Evolutionary conservation across 2,329 filamentous ascomycete genomes (phyloP).

Genomic region (Didymella glomerata): DNA sequence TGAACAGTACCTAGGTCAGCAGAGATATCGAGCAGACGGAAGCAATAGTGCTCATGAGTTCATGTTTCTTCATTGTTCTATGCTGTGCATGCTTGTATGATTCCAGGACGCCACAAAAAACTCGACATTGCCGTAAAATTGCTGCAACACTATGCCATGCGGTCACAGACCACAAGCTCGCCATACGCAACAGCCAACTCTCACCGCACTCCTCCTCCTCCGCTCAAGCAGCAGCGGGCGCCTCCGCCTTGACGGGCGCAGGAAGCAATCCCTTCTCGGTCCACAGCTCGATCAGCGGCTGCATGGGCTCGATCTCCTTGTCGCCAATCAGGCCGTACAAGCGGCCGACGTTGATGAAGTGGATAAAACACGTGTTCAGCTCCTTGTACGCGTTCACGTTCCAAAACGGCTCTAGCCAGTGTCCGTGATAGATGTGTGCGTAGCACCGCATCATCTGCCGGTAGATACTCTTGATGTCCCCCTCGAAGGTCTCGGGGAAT

Average conservation of each 20-base stretch:
- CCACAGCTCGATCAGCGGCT: slow-evolving; percentile 91
- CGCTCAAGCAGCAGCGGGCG: slow-evolving; percentile 26
- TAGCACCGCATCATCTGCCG: slow-evolving; percentile 65
- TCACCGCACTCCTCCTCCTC: neutral
- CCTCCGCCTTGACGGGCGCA: slow-evolving; percentile 31
- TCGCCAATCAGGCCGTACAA: slow-evolving; percentile 81
- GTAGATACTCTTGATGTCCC: slow-evolving; percentile 79
- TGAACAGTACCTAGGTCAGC: neutral
- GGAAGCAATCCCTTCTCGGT: slow-evolving; percentile 88
- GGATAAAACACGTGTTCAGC: slow-evolving; percentile 63
- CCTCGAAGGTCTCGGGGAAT: slow-evolving; percentile 61
- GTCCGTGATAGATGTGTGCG: slow-evolving; percentile 61
- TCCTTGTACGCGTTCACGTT: slow-evolving; percentile 59
- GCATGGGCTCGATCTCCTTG: slow-evolving; percentile 94
- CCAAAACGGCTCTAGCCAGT: slow-evolving; percentile 62
- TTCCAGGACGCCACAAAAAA: slow-evolving; percentile 13
- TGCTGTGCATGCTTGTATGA: slow-evolving; percentile 16
- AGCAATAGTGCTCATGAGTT: neutral
- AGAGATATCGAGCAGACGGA: slow-evolving; percentile 2
- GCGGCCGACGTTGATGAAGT: slow-evolving; percentile 71
- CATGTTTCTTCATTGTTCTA: slow-evolving; percentile 23
- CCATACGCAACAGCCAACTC: slow-evolving; percentile 24
- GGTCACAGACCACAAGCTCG: slow-evolving; percentile 11
- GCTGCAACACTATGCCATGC: slow-evolving; percentile 1
- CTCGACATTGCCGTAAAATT: neutral